Percentiles rank a stretch among this genome's conserved stretches.
Conservation (phyloP, 352 stramenopile species). For the Globisporangium radiosum region DNA sequence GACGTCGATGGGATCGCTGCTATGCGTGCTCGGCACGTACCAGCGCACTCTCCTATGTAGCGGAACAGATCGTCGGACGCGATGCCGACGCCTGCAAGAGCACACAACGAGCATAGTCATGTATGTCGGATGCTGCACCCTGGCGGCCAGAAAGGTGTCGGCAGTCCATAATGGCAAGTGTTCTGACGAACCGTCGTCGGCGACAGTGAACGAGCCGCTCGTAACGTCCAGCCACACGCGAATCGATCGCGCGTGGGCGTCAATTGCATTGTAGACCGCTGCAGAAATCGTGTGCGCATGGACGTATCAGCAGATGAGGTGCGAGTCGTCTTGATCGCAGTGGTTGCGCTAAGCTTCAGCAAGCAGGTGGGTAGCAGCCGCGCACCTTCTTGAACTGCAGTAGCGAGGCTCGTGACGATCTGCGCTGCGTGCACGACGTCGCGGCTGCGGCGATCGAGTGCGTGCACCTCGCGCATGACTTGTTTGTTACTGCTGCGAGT, state of each 20-base stretch:
- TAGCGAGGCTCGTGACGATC: constrained; percentile 43
- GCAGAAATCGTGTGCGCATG: no score
- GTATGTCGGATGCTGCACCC: background rate
- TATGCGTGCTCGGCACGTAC: constrained; percentile 14
- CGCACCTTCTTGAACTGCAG: constrained; percentile 64
- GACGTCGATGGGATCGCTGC: background rate
- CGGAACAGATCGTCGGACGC: constrained; percentile 35
- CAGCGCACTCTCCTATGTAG: constrained; percentile 37
- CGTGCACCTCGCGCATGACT: constrained; percentile 17
- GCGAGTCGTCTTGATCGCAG: no score
- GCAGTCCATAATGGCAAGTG: no score
- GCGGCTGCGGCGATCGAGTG: constrained; percentile 27
- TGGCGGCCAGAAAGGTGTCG: no score
- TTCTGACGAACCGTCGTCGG: constrained; percentile 51
- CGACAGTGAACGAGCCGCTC: constrained; percentile 43
- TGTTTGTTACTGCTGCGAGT: no score
- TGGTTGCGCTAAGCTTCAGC: background rate
- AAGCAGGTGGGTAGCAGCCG: no score
- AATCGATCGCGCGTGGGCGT: constrained; percentile 48
- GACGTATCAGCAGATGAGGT: no score
- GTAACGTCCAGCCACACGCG: constrained; percentile 33
- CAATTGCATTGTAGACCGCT: constrained; percentile 76
- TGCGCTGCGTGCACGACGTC: constrained; percentile 54
- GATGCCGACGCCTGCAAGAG: constrained; percentile 56
- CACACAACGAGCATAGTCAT: background rate